Conservation (phyloP, 441 rosid genomes). For the Gossypium laxum region DNA sequence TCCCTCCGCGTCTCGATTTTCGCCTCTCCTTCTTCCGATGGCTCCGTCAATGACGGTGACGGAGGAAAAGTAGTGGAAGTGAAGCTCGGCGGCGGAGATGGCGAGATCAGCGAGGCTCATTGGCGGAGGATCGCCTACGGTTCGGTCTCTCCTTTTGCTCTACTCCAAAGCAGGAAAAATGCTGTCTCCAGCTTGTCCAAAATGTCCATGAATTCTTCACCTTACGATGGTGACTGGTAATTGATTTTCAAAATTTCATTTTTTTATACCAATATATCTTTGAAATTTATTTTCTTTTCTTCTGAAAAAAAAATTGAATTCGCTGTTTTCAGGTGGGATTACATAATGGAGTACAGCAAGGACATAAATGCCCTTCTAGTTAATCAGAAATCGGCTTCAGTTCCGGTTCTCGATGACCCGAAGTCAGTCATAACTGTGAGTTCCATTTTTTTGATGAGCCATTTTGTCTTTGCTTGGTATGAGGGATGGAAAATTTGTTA, state of each 20-base stretch:
- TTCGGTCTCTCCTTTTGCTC: constrained; percentile 79
- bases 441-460: not conserved
- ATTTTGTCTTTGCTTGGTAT: not conserved
- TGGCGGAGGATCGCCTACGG: constrained; percentile 80
- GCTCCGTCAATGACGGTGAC: constrained; percentile 22
- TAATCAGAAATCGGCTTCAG: constrained; percentile 25
- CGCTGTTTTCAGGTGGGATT: constrained; percentile 58
- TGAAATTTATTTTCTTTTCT: constrained; percentile 1
- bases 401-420: constrained; percentile 50
- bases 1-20: constrained; percentile 25
- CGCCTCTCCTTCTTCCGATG: constrained; percentile 19
- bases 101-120: constrained; percentile 49
- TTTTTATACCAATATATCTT: not conserved
- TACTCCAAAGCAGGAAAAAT: constrained; percentile 71
- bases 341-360: constrained; percentile 76
- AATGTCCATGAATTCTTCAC: constrained; percentile 43
- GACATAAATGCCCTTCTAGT: constrained; percentile 61
- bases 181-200: constrained; percentile 44
- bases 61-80: constrained; percentile 76
- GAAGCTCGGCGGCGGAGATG: constrained; percentile 48
- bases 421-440: constrained; percentile 49
- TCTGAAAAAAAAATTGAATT: not conserved
- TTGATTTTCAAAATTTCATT: not conserved
- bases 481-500: not conserved
- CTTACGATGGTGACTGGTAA: constrained; percentile 62